Conservation (phyloP, 2,329 filamentous ascomycete species). For the Fusarium ramigenum region DNA sequence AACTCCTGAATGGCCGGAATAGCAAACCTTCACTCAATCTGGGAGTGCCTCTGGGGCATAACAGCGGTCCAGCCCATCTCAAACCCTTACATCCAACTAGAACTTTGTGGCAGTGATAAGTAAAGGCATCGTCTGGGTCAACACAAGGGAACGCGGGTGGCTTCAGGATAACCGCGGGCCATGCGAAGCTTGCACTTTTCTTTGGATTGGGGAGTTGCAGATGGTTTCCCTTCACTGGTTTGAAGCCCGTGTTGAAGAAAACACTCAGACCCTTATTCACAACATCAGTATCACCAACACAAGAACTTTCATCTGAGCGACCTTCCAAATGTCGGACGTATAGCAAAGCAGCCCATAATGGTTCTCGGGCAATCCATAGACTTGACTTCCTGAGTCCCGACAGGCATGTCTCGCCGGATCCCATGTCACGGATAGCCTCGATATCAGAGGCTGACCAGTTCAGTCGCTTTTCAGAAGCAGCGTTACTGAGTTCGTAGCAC, state of each 20-base stretch:
- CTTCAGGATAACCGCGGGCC: not conserved
- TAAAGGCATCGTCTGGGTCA: not conserved
- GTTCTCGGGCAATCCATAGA: constrained; percentile 3
- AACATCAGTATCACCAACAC: constrained; percentile 9
- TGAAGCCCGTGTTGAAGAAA: constrained; percentile 19
- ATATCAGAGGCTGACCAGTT: constrained; percentile 7
- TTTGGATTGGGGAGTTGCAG: not conserved
- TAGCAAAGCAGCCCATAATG: constrained; percentile 6
- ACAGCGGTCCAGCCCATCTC: constrained; percentile 1
- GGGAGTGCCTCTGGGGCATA: not conserved
- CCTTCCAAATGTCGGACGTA: constrained; percentile 13
- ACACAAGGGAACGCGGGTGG: not conserved
- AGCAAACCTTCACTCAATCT: constrained; percentile 11
- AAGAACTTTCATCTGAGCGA: not conserved
- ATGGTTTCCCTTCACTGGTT: not conserved
- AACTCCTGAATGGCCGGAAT: constrained; percentile 17
- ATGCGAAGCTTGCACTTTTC: not conserved
- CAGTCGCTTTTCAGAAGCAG: constrained; percentile 7
- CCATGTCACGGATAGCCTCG: constrained; percentile 10
- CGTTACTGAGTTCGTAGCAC: constrained; percentile 27
- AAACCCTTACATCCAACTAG: constrained; percentile 3
- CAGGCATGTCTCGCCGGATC: not conserved
- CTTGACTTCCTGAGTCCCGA: not conserved
- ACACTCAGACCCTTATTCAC: not conserved
- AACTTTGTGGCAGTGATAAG: constrained; percentile 4